A percentile compares a stretch with the other conserved stretches of the same genome.
These are phyloP conservation scores for Mycena latifolia DNA, from an alignment of 768 basidiomycete genomes.

Conservation along the genomic window DNA sequence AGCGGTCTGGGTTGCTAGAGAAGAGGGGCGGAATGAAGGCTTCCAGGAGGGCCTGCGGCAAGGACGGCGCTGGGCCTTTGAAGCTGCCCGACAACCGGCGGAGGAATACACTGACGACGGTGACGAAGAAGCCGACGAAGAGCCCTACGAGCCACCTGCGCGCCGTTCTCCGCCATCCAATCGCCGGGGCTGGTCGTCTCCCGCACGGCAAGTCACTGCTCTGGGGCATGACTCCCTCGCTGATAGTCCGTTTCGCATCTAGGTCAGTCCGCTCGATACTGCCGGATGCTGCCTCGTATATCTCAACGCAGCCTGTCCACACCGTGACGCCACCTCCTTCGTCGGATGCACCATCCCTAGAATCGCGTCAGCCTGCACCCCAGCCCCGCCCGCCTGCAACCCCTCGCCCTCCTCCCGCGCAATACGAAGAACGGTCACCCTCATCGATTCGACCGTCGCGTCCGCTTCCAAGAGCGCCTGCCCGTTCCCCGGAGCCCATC, in stretches of 20 bases:
- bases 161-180: slow-evolving; percentile 18
- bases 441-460: slow-evolving; percentile 22
- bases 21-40: slow-evolving; percentile 68
- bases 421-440: neutral
- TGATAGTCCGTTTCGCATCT: neutral
- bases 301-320: slow-evolving; percentile 18
- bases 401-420: neutral
- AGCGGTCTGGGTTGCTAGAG: slow-evolving; percentile 64
- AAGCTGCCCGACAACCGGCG: slow-evolving; percentile 11
- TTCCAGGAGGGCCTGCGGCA: slow-evolving; percentile 60
- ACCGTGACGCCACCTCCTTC: slow-evolving; percentile 1
- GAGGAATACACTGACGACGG: slow-evolving; percentile 13
- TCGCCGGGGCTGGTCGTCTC: slow-evolving; percentile 19
- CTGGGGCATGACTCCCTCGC: neutral
- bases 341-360: neutral
- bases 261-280: slow-evolving; percentile 24
- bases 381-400: neutral
- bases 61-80: slow-evolving; percentile 30
- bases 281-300: slow-evolving; percentile 22
- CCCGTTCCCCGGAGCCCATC: slow-evolving; percentile 23
- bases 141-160: slow-evolving; percentile 7
- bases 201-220: slow-evolving; percentile 12
- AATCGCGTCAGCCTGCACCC: too few relatives aligned
- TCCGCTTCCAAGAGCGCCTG: slow-evolving; percentile 18
- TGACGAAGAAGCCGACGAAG: slow-evolving; percentile 7